Evolutionary conservation across 192 early-diverging fungal genomes (phyloP).

Genomic region (Coemansia aciculifera): DNA sequence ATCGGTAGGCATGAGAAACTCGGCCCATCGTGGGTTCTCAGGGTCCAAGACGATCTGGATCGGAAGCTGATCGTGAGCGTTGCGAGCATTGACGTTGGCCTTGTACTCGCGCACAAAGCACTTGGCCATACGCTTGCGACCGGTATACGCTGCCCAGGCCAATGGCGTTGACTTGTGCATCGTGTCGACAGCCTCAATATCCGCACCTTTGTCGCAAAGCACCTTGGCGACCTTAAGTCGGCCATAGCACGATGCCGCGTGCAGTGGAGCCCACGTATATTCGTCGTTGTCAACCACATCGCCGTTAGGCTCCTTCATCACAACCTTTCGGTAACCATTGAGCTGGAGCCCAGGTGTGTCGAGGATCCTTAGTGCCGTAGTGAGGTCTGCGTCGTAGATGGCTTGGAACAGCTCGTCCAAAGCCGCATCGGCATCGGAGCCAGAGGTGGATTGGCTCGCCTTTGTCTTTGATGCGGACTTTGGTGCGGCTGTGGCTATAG

Average conservation of each 20-base stretch:
- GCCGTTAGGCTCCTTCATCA: conserved; percentile 48
- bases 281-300: conserved; percentile 56
- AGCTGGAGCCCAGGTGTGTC: conserved; percentile 36
- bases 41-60: conserved; percentile 76
- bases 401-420: conserved; percentile 51
- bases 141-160: conserved; percentile 87
- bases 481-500: conserved; percentile 1
- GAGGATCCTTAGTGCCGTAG: conserved; percentile 31
- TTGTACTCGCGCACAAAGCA: conserved; percentile 73
- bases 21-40: conserved; percentile 49
- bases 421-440: conserved; percentile 6
- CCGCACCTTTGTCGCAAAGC: conserved; percentile 73
- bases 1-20: conserved; percentile 50
- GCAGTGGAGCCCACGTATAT: conserved; percentile 83
- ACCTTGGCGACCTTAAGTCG: conserved; percentile 63
- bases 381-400: conserved; percentile 48
- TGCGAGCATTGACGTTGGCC: conserved; percentile 74
- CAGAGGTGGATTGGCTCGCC: background rate
- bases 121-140: conserved; percentile 67
- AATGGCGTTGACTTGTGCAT: conserved; percentile 82
- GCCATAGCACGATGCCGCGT: conserved; percentile 85
- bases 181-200: conserved; percentile 81
- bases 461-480: conserved; percentile 11
- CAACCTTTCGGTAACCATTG: conserved; percentile 41
- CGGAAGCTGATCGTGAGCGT: conserved; percentile 75